Evolutionary conservation across 495 filamentous ascomycete genomes (phyloP).

Genomic region (Hypoxylon crocopeplum): DNA sequence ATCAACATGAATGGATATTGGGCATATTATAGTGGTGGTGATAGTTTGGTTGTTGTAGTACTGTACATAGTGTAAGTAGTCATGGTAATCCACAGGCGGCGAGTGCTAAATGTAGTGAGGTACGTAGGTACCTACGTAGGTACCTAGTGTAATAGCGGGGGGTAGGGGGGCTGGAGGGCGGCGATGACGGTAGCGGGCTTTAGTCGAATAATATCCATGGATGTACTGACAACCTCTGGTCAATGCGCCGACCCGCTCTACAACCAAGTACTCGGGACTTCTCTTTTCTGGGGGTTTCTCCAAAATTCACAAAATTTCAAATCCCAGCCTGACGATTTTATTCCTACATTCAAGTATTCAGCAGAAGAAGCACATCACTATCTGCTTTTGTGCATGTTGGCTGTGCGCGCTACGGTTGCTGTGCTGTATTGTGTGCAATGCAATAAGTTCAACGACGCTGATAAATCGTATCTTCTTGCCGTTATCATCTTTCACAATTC

Average conservation of each 20-base stretch:
- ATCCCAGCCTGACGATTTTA: constrained; percentile 44
- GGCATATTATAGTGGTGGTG: constrained; percentile 19
- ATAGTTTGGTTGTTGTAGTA: background rate
- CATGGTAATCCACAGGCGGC: background rate
- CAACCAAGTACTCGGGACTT: constrained; percentile 38
- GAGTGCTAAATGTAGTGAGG: background rate
- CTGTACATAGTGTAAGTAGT: background rate
- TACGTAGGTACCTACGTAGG: constrained; percentile 13
- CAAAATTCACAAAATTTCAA: constrained; percentile 42
- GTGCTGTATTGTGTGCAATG: constrained; percentile 20
- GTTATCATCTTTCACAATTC: constrained; percentile 33
- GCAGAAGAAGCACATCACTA: background rate
- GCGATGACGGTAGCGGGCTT: background rate
- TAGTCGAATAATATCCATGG: too few species aligned
- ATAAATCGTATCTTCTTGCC: constrained; percentile 26
- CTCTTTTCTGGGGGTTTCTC: constrained; percentile 30
- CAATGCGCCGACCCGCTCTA: constrained; percentile 19
- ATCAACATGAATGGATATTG: constrained; percentile 40
- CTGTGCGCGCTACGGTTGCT: constrained; percentile 20
- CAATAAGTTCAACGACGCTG: constrained; percentile 19
- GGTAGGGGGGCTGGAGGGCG: background rate
- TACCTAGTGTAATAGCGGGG: too few species aligned
- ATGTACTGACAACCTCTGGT: constrained; percentile 22
- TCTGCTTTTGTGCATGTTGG: constrained; percentile 42
- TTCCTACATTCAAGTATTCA: constrained; percentile 13